Evolutionary conservation across 805 yeast genomes (phyloP).

Genomic region (Wickerhamiella sorbophila): DNA sequence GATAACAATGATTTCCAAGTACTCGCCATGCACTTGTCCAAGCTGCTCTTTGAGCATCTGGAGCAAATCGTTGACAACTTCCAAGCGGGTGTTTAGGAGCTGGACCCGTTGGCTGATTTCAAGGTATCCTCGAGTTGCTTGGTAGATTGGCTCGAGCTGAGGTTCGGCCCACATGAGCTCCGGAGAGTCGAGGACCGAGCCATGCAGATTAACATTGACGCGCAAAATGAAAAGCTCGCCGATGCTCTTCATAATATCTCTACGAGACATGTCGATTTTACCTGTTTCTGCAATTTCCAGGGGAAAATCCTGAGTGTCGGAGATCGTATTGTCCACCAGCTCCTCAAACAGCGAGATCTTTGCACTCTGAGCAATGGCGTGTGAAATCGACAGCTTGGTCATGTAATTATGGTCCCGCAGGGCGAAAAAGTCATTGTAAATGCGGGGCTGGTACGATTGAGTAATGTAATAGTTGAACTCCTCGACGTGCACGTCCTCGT

Average conservation of each 20-base stretch:
- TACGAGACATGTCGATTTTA: constrained; percentile 85
- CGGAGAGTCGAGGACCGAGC: constrained; percentile 77
- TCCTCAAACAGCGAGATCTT: constrained; percentile 93
- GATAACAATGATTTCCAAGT: constrained; percentile 80
- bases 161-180: constrained; percentile 99
- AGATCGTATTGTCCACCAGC: constrained; percentile 89
- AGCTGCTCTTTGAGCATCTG: constrained; percentile 96
- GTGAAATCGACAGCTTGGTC: constrained; percentile 85
- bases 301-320: constrained; percentile 94
- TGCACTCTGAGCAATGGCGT: constrained; percentile 90
- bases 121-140: constrained; percentile 88
- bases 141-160: constrained; percentile 91
- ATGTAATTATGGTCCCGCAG: constrained; percentile 77
- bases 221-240: constrained; percentile 83
- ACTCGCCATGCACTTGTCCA: constrained; percentile 86
- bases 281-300: constrained; percentile 91
- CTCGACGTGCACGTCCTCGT: constrained; percentile 85
- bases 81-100: constrained; percentile 76
- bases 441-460: constrained; percentile 86
- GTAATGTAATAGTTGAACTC: constrained; percentile 93
- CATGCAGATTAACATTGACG: constrained; percentile 32
- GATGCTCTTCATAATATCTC: constrained; percentile 91
- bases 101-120: constrained; percentile 92
- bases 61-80: constrained; percentile 80
- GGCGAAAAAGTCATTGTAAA: constrained; percentile 90